Base-by-base conservation (phyloP, 1,284 basidiomycete species). In the Wolfiporia cocos region DNA sequence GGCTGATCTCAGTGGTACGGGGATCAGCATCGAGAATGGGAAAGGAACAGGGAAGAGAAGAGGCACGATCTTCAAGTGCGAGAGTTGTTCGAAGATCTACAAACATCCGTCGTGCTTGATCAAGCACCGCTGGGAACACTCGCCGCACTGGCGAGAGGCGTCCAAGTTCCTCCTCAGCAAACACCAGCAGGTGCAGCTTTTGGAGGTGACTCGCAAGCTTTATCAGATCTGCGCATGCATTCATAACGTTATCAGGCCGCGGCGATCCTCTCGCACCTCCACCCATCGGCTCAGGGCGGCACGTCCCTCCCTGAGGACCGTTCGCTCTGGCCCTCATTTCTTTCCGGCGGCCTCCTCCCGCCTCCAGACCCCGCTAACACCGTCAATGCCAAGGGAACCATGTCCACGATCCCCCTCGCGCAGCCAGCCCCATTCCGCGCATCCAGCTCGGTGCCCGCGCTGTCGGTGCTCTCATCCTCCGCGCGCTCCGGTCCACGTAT, bases 61-160 rank as follows among this genome's bases (percentile, higher is more conserved):
- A 53, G 86, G 89, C 5, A 78, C 83, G 49, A 84, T 89, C 48
- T 93, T 92, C 70, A 86, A 84, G 55, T 97, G 93, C 65, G 93
- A 96, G 69, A 90, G 80, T 57, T 94, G 91, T 60, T 81, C 83
- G 28, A 94, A 94, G 82, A 86, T 94, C 42, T 96, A 96, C 64
- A 83, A 92, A 37, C 93, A 97, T 61, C 93, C 92, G 3, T 91
- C 86, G 17, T 96, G 93, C 64, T 73, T 97, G 38, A 89, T 94
- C 68, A 97, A 97, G 67, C 93, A 97, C 59, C 86, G 93, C 29
- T 97, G 93, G 93, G 94, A 98, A 62, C 93, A 98, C 58, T 92
- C 88, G 21, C 90, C 91, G 28, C 93, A 97, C 61, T 99, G 95
- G 95, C 88, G 90, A 39, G 92, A 94, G 65, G 91, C 92, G 0